These are phyloP conservation scores for Monosporascus sp. DNA, from an alignment of 2,329 filamentous ascomycete species.

Conservation along the genomic window DNA sequence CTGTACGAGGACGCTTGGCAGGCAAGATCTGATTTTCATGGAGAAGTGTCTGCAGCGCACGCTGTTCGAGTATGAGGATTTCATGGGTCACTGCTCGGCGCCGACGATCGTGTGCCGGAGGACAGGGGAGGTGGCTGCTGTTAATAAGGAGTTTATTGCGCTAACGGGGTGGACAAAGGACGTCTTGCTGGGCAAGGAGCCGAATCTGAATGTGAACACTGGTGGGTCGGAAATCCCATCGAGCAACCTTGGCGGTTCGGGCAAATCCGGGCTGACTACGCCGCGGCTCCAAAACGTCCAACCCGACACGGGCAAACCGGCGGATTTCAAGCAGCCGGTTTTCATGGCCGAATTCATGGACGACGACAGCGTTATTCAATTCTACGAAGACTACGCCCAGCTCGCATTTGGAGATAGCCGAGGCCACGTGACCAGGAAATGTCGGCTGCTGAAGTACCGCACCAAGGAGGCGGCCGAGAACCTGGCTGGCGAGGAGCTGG, in stretches of 20 bases:
- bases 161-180: slow-evolving; percentile 92
- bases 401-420: slow-evolving; percentile 88
- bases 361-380: slow-evolving; percentile 87
- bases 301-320: slow-evolving; percentile 33
- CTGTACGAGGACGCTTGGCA: slow-evolving; percentile 81
- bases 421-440: slow-evolving; percentile 76
- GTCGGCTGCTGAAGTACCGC: slow-evolving; percentile 85
- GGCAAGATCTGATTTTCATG: slow-evolving; percentile 91
- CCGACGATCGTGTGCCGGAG: slow-evolving; percentile 88
- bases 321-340: slow-evolving; percentile 63
- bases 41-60: slow-evolving; percentile 95
- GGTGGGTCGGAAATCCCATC: slow-evolving; percentile 46
- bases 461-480: slow-evolving; percentile 56
- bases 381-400: slow-evolving; percentile 92
- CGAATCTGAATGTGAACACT: slow-evolving; percentile 81
- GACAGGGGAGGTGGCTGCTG: slow-evolving; percentile 89
- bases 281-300: slow-evolving; percentile 44
- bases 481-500: slow-evolving; percentile 30
- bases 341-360: slow-evolving; percentile 91
- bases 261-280: slow-evolving; percentile 41
- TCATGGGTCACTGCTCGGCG: slow-evolving; percentile 80
- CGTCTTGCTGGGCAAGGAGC: slow-evolving; percentile 78
- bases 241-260: slow-evolving; percentile 37
- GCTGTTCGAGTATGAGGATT: slow-evolving; percentile 88
- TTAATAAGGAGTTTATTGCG: slow-evolving; percentile 95